These are phyloP conservation scores for Lasiodiplodia sp. DNA, from an alignment of 2,329 filamentous ascomycete species.

Conservation along the genomic window DNA sequence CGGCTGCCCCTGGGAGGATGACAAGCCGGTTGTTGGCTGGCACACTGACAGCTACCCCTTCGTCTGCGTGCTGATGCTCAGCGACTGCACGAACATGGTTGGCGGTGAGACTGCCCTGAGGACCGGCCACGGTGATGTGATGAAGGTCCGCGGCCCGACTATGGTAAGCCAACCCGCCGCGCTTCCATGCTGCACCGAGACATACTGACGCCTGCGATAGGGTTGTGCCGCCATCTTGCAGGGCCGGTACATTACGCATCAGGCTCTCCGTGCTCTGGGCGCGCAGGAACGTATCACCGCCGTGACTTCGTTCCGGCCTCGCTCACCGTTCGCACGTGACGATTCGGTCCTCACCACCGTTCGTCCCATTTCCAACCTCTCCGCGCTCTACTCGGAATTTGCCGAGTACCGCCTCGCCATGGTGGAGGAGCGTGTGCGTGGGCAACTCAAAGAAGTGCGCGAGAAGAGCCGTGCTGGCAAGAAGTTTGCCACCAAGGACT, in stretches of 20 bases:
- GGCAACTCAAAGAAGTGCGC: slow-evolving; percentile 54
- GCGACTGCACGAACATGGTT: slow-evolving; percentile 68
- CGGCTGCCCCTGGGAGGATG: slow-evolving; percentile 54
- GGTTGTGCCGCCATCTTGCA: slow-evolving; percentile 71
- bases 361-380: slow-evolving; percentile 64
- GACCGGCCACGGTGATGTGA: slow-evolving; percentile 60
- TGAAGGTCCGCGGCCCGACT: slow-evolving; percentile 66
- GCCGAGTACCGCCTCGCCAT: slow-evolving; percentile 69
- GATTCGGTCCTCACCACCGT: slow-evolving; percentile 68
- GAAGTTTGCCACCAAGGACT: slow-evolving; percentile 41
- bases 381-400: slow-evolving; percentile 68
- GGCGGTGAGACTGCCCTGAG: slow-evolving; percentile 71
- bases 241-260: slow-evolving; percentile 71
- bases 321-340: slow-evolving; percentile 61
- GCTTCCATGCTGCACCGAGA: not conserved
- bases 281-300: slow-evolving; percentile 69
- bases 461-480: slow-evolving; percentile 42
- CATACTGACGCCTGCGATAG: slow-evolving; percentile 45
- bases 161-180: slow-evolving; percentile 56
- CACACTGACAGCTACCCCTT: slow-evolving; percentile 72
- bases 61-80: slow-evolving; percentile 74
- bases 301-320: slow-evolving; percentile 71
- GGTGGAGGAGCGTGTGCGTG: slow-evolving; percentile 64
- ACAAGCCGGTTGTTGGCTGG: slow-evolving; percentile 67
- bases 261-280: slow-evolving; percentile 66